Conservation (phyloP, 352 stramenopile species). For the Pythium dissimile region DNA sequence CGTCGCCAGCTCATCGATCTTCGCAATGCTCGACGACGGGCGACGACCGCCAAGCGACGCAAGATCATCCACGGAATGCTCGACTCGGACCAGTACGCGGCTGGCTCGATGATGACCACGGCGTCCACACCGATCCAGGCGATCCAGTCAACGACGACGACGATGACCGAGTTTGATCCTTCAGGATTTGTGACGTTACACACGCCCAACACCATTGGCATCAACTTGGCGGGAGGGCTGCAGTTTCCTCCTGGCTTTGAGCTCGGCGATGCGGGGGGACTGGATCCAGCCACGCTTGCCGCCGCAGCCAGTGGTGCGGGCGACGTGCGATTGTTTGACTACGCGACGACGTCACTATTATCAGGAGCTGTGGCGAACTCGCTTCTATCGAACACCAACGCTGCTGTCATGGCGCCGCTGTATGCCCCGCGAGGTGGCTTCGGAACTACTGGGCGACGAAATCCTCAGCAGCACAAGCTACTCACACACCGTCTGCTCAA, state of each 20-base stretch:
- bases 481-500: constrained; percentile 68
- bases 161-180: constrained; percentile 55
- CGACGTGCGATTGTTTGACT: constrained; percentile 59
- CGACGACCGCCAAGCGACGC: constrained; percentile 33
- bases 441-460: constrained; percentile 8
- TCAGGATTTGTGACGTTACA: constrained; percentile 53
- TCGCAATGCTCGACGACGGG: constrained; percentile 45
- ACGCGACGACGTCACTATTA: constrained; percentile 29
- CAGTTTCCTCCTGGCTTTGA: constrained; percentile 61
- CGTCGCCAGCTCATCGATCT: constrained; percentile 58
- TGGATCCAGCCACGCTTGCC: constrained; percentile 37
- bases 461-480: constrained; percentile 45
- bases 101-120: background rate
- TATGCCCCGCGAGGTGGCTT: background rate
- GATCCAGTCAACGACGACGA: background rate
- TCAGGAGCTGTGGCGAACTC: constrained; percentile 27
- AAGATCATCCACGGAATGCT: constrained; percentile 41
- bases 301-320: constrained; percentile 16
- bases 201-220: constrained; percentile 16
- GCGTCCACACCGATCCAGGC: too few species aligned
- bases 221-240: constrained; percentile 24
- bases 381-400: constrained; percentile 2
- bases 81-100: constrained; percentile 21
- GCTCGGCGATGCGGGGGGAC: constrained; percentile 31
- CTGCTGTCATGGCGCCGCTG: background rate